A percentile compares a stretch with the other conserved stretches of the same genome.
phyloP scores from a whole-genome alignment of 306 rosid genomes.

The Abrus pulchellus region DNA sequence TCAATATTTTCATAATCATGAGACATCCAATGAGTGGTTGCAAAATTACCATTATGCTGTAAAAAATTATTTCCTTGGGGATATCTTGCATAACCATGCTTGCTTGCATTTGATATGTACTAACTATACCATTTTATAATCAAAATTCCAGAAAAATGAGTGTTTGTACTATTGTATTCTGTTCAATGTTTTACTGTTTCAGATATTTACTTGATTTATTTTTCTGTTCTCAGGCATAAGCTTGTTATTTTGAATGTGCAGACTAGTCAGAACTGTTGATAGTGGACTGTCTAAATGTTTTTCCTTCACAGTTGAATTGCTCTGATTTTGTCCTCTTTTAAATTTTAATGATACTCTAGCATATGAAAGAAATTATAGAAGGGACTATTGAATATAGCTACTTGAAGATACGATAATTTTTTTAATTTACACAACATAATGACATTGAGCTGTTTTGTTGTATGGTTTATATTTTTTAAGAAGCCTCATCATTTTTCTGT shows the following conservation, averaged over 20 bases:
- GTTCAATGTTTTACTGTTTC: not conserved
- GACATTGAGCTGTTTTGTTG: not conserved
- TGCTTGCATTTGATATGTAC: not conserved
- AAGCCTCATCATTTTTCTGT: constrained; percentile 31
- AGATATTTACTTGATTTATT: constrained; percentile 5
- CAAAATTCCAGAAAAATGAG: not conserved
- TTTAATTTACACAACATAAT: constrained; percentile 19
- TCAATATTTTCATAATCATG: not conserved
- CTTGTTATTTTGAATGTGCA: constrained; percentile 16
- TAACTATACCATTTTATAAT: too few relatives aligned
- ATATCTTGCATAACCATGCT: constrained; percentile 17
- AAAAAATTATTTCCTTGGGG: constrained; percentile 17
- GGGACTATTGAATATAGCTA: constrained; percentile 18
- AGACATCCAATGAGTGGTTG: not conserved
- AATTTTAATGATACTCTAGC: not conserved
- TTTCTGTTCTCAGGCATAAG: not conserved
- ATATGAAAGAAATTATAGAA: not conserved
- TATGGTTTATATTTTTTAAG: constrained; percentile 38
- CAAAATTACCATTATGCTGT: not conserved
- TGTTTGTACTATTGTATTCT: constrained; percentile 28
- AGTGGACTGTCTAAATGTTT: constrained; percentile 29
- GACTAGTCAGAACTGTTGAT: constrained; percentile 9
- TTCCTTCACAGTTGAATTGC: constrained; percentile 15
- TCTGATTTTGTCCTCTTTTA: constrained; percentile 23
- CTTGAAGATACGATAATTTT: constrained; percentile 18